Evolutionary conservation across 306 rosid species (phyloP), one percentile per base, ranked within the genome.

Genomic region (Cyamopsis tetragonoloba): DNA sequence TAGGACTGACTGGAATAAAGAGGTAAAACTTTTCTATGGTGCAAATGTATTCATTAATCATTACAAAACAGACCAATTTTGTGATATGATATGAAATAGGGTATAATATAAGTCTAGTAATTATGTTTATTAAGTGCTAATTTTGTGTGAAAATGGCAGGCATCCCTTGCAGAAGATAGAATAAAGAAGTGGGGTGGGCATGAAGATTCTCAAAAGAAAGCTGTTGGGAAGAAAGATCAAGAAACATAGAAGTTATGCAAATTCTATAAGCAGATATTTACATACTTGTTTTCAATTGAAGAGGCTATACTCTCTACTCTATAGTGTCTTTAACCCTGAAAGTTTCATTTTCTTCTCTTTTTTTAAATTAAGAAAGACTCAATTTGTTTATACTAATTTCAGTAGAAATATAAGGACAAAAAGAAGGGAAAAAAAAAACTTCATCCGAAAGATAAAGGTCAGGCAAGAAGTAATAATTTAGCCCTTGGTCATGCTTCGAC

Each of bases 1-100:
- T 27, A 85, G 19, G 73, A 89, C 96, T 10, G 89, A 89, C 22
- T 92, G 98, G 95, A 71, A 53, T 56, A 79, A 56, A 58, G 96
- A 92, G 95, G 98, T 87, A 44, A 61, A 4, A 1, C 3, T 7
- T 19, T 24, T 27, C 9, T 20, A 0, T 22, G 0, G 1, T 23
- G 9, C 1, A 20, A 18, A 4, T 4, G 13, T 2, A 7, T 69
- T 55, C 6, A 7, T 35, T 32, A 12, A 61, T 55, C 6, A 7
- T 35, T 32, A 12, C 31, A 61, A 60, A 61, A 11, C 4, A 47
- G 31, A 6, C 18, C 22, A 31, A 53, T 35, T 68, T 8, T 1
- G 50, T 57, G n/a, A 14, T 22, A 10, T 26, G 19, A n/a, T 49
- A 28, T n/a, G n/a, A n/a, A 46, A 14, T 28, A 22, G 1, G 22